Evolutionary conservation across 148 eudicot species (phyloP).

Genomic region (Camellia japonica): DNA sequence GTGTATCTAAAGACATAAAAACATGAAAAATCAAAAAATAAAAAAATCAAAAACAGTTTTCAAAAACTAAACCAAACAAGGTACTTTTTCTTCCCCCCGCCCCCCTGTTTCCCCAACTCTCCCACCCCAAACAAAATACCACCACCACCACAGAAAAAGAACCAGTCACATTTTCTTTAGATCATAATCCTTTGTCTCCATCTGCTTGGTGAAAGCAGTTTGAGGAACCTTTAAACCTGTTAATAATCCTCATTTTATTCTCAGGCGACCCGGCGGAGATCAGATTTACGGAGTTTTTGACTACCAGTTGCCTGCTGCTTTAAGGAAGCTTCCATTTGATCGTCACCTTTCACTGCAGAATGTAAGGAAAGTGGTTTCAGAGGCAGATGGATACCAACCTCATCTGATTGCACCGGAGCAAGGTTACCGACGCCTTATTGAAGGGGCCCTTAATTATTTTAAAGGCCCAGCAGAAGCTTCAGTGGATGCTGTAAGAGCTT

Average conservation of each 20-base stretch:
- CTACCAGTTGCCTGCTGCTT: constrained; percentile 65
- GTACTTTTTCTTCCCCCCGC: background rate
- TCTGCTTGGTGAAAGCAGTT: background rate
- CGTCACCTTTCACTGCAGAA: constrained; percentile 63
- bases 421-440: constrained; percentile 85
- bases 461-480: constrained; percentile 77
- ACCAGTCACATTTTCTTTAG: background rate
- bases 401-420: constrained; percentile 85
- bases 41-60: too few species aligned
- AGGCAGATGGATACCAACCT: constrained; percentile 90
- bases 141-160: background rate
- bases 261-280: constrained; percentile 77
- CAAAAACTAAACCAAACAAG: too few species aligned
- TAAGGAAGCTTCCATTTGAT: constrained; percentile 67
- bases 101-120: background rate
- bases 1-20: too few species aligned
- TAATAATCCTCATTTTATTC: constrained; percentile 14
- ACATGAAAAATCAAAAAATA: too few species aligned
- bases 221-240: background rate
- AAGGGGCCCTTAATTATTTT: constrained; percentile 53
- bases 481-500: constrained; percentile 71
- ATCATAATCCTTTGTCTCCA: background rate
- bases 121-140: background rate
- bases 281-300: constrained; percentile 65
- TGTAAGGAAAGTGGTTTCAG: constrained; percentile 61